Base-by-base conservation (phyloP, 768 basidiomycete species). In the Sporobolomyces phaffii region DNA sequence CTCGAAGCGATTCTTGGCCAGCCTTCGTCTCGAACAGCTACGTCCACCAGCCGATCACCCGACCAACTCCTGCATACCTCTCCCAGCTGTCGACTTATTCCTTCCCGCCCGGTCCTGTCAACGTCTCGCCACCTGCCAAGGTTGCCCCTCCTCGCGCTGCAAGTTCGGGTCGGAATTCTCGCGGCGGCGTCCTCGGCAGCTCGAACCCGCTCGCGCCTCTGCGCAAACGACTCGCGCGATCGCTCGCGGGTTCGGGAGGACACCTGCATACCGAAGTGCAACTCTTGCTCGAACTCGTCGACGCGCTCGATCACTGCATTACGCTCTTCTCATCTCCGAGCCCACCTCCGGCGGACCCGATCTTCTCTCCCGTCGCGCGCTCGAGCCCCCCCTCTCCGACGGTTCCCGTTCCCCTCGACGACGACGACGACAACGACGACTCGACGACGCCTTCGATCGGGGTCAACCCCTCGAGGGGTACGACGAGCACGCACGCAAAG, bases 261-360 rank as follows among this genome's bases (percentile, higher is more conserved):
- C 33, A 47, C 5, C 34, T 66, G 1, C 47, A 49, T 22, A 52
- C 66, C n/a, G 70, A 72, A 38, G 54, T 68, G 0, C 70, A 72
- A 59, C 62, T 72, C 6, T 17, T 72, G 6, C 49, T 72, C 60
- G 70, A 72, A 45, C 63, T 72, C 38, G 28, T 72, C 54, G 70
- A 72, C 34, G 70, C 70, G 2, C 60, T 72, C 29, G 70, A 72
- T 29, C 36, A 61, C 54, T 68, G 62, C 45, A 62, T 72, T 24
- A 49, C 68, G 8, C 40, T 48, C n/a, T 60, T 64, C 9, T 64
- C 64, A 3, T 22, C 47, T 41, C 38, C 28, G 9, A 20, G 44
- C 8, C 4, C 5, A 20, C n/a, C n/a, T n/a, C n/a, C n/a, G n/a
- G n/a, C 56, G 26, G 26, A 41, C 15, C 22, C 22, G 13, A 31